Base-by-base conservation (phyloP, 1,284 basidiomycete species). In the Fereydounia khargensis region DNA sequence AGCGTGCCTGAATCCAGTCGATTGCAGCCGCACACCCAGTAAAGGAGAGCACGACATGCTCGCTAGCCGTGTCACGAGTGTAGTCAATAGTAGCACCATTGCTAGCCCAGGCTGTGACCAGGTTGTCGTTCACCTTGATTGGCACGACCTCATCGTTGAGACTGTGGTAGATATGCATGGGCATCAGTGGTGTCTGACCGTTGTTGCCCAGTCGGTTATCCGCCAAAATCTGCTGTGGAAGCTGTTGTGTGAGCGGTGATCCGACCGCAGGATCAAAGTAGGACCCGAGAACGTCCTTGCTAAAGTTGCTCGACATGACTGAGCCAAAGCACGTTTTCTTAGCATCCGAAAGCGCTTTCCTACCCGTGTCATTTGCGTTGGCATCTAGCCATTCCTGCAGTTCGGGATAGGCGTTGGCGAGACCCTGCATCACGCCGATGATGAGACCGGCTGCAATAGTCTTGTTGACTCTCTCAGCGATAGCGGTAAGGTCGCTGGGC, bases 71-170 rank as follows among this genome's bases (percentile, higher is more conserved):
- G 24, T 64, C 64, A 3, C 47, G 21, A 1, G 24, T 36, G 24
- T 67, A 67, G 19, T 64, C 56, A 25, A 67, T 65, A 16, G 53
- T 54, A 4, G 61, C 44, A 10, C 61, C 61, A 16, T 38, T 21
- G 6, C 39, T 25, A 24, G 43, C 48, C 64, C 61, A 67, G 1
- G 37, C 27, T 2, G 28, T 40, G 2, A 67, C 57, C 6, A 67
- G 46, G 14, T 49, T 42, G 36, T 63, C 49, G 5, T 58, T 62
- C 2, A 47, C 53, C 24, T 37, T 25, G 44, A 47, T 60, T 6
- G 69, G 69, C 22, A 72, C 68, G 13, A 70, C 59, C 21, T 65
- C 56, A 42, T 72, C 69, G 35, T 62, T 38, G 1, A 56, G 40
- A 5, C 61, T 54, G 14, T 70, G 65, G 48, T 64, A 69, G 39